A percentile compares a stretch with the other conserved stretches of the same genome.
phyloP scores from a whole-genome alignment of 768 basidiomycete species.

The Omphalotus guepiniiformis region DNA sequence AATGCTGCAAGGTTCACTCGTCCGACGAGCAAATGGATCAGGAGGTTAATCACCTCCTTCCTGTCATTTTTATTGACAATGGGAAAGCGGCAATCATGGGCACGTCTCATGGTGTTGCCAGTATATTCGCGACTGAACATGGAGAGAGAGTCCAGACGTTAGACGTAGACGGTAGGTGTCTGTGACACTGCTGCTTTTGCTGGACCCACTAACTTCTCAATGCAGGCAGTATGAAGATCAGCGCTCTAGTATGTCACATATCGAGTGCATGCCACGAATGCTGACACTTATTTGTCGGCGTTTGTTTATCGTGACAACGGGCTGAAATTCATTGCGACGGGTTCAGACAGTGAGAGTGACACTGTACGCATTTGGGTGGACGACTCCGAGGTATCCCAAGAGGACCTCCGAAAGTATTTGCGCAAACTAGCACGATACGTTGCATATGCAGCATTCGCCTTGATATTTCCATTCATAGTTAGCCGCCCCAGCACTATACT shows the following conservation, averaged over 20 bases:
- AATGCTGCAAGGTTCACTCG: not conserved
- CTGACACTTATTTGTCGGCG: too few relatives aligned
- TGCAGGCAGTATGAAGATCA: not conserved
- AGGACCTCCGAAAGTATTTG: too few relatives aligned
- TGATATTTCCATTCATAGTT: too few relatives aligned
- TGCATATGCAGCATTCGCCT: too few relatives aligned
- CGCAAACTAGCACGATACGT: too few relatives aligned
- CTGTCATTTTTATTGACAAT: not conserved
- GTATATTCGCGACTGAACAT: not conserved
- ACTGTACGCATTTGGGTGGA: too few relatives aligned
- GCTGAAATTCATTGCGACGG: not conserved
- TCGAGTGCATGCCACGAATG: too few relatives aligned
- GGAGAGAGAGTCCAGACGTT: not conserved
- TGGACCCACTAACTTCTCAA: too few relatives aligned
- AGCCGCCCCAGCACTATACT: too few relatives aligned
- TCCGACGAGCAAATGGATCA: not conserved
- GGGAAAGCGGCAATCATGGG: conserved; percentile 1
- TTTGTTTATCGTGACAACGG: not conserved
- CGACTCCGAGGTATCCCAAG: too few relatives aligned
- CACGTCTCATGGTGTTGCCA: not conserved
- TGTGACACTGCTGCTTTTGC: not conserved
- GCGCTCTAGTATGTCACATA: not conserved
- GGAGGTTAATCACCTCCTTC: not conserved
- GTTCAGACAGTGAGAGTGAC: too few relatives aligned
- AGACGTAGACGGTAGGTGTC: not conserved